phyloP scores from a whole-genome alignment of 306 rosid species.

The Citrullus mucosospermus region DNA sequence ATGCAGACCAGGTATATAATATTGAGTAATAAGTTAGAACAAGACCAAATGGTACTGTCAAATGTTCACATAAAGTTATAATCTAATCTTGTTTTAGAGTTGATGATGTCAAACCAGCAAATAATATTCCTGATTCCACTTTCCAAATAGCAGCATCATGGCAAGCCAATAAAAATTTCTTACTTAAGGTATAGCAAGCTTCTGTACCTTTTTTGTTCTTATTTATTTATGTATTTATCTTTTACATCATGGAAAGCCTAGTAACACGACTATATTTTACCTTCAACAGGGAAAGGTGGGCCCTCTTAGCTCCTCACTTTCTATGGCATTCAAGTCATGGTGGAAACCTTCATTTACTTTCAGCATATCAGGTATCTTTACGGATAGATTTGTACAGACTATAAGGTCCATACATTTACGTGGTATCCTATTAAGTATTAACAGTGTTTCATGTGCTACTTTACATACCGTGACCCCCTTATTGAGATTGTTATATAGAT shows the following conservation, averaged over 20 bases:
- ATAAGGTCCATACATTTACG: neutral
- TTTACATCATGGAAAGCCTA: neutral
- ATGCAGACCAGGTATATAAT: slow-evolving; percentile 54
- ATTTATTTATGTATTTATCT: no score
- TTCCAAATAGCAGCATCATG: slow-evolving; percentile 94
- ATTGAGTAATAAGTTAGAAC: slow-evolving; percentile 4
- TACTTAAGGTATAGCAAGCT: slow-evolving; percentile 56
- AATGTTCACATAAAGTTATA: slow-evolving; percentile 2
- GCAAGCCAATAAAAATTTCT: slow-evolving; percentile 90
- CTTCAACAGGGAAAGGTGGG: slow-evolving; percentile 65
- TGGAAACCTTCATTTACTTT: slow-evolving; percentile 96
- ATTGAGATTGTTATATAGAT: neutral
- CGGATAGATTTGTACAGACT: slow-evolving; percentile 6
- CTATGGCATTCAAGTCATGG: slow-evolving; percentile 89
- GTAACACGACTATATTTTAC: neutral
- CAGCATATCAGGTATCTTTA: slow-evolving; percentile 61
- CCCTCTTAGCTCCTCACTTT: slow-evolving; percentile 55
- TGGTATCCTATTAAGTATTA: neutral
- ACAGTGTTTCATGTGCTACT: neutral
- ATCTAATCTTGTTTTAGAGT: slow-evolving; percentile 29
- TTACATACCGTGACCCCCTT: no score
- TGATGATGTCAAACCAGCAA: slow-evolving; percentile 40
- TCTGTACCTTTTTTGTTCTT: neutral
- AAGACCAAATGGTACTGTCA: slow-evolving; percentile 10
- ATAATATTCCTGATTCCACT: slow-evolving; percentile 46